These are phyloP conservation scores for Tylopilus vinaceipallidus DNA, from an alignment of 768 basidiomycete species.

Conservation along the genomic window DNA sequence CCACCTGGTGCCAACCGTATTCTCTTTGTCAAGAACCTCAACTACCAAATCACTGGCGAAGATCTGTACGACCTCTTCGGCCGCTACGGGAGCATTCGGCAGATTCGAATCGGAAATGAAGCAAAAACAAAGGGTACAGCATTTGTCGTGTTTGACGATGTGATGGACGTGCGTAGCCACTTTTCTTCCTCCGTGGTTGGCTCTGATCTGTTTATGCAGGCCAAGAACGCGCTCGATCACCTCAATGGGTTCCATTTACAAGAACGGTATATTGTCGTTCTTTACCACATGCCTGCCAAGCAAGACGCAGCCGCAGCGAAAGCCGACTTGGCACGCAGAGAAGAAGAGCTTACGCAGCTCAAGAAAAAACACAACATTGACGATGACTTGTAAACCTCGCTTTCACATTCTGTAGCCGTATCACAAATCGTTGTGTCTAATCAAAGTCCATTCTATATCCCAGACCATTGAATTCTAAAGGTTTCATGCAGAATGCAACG, in stretches of 20 bases:
- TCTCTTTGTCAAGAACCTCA: constrained; percentile 90
- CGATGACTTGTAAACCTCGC: constrained; percentile 49
- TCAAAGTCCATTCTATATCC: constrained; percentile 3
- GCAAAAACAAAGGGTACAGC: constrained; percentile 94
- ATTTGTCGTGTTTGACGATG: constrained; percentile 94
- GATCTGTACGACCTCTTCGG: constrained; percentile 97
- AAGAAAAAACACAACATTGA: constrained; percentile 87
- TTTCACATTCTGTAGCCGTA: constrained; percentile 11
- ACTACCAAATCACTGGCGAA: constrained; percentile 89
- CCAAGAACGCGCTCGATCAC: constrained; percentile 95
- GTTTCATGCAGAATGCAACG: constrained; percentile 10
- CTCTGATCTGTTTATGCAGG: constrained; percentile 46
- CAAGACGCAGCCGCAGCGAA: constrained; percentile 93
- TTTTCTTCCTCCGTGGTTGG: not conserved
- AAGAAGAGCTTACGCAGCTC: constrained; percentile 83
- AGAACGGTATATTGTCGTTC: constrained; percentile 96
- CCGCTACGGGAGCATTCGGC: constrained; percentile 94
- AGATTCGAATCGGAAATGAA: constrained; percentile 91
- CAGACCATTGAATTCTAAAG: not conserved
- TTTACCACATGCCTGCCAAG: constrained; percentile 98
- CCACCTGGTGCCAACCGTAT: constrained; percentile 91
- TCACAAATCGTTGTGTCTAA: constrained; percentile 10
- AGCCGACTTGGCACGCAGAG: constrained; percentile 85
- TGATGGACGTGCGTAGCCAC: constrained; percentile 78
- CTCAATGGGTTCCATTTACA: constrained; percentile 97